Evolutionary conservation across 768 basidiomycete genomes (phyloP).

Genomic region (Mycena metata): DNA sequence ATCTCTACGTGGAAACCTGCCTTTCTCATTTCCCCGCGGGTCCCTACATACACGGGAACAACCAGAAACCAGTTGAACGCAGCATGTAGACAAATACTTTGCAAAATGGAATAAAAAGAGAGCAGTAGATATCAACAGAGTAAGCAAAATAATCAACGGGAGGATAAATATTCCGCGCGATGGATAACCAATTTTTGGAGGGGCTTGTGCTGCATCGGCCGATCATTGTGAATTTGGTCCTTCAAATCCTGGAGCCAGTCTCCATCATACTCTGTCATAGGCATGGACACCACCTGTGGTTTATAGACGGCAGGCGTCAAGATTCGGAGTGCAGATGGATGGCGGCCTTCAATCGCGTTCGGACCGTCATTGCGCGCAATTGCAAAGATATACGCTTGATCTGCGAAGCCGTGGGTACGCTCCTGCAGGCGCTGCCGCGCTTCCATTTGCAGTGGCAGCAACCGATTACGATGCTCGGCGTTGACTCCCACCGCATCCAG

Average conservation of each 20-base stretch:
- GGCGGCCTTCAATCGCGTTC: conserved; percentile 18
- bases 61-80: conserved; percentile 12
- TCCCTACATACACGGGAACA: conserved; percentile 11
- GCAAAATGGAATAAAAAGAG: conserved; percentile 18
- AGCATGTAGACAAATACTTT: conserved; percentile 12
- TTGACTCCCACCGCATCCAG: conserved; percentile 15
- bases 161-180: conserved; percentile 15
- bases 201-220: conserved; percentile 15
- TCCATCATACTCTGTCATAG: conserved; percentile 18
- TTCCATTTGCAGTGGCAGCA: conserved; percentile 15
- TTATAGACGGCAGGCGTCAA: conserved; percentile 2
- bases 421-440: conserved; percentile 19
- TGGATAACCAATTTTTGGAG: conserved; percentile 18
- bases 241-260: conserved; percentile 23
- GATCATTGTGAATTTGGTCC: conserved; percentile 9
- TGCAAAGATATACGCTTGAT: conserved; percentile 10
- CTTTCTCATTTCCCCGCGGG: conserved; percentile 14
- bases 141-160: conserved; percentile 21
- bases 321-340: conserved; percentile 10
- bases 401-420: conserved; percentile 7
- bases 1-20: conserved; percentile 11
- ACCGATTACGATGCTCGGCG: conserved; percentile 8
- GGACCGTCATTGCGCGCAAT: conserved; percentile 15
- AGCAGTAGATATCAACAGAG: conserved; percentile 19
- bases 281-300: conserved; percentile 14